Conservation (phyloP, 2,329 filamentous ascomycete species). For the Madurella fahalii region DNA sequence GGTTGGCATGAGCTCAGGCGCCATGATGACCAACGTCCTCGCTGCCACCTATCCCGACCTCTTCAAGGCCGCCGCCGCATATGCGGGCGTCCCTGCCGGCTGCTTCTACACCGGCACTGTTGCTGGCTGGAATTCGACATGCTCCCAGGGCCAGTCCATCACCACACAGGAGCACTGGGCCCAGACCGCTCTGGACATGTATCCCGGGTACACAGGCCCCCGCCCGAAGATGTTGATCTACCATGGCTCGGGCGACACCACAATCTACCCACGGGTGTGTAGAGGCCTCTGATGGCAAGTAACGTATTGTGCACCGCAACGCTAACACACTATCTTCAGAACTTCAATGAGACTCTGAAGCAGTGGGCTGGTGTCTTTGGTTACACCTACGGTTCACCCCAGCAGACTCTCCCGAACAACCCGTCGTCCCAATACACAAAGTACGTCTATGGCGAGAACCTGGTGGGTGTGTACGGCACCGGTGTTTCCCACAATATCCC, state of each 20-base stretch:
- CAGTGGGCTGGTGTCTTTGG: conserved; percentile 46
- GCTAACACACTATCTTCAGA: conserved; percentile 21
- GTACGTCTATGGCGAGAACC: conserved; percentile 34
- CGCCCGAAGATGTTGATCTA: conserved; percentile 37
- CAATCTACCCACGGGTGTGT: conserved; percentile 27
- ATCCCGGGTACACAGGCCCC: conserved; percentile 45
- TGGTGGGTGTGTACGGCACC: conserved; percentile 33
- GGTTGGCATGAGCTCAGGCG: conserved; percentile 45
- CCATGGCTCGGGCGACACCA: conserved; percentile 37
- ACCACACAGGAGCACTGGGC: conserved; percentile 40
- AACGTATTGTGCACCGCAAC: no score
- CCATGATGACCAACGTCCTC: conserved; percentile 54
- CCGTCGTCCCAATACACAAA: conserved; percentile 36
- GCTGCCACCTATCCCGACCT: conserved; percentile 52
- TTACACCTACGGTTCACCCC: conserved; percentile 24
- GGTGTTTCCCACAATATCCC: conserved; percentile 35
- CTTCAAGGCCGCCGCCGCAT: conserved; percentile 48
- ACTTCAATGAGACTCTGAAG: conserved; percentile 41
- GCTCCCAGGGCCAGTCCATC: conserved; percentile 46
- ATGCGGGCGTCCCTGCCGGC: conserved; percentile 52
- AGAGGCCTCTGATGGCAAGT: not conserved
- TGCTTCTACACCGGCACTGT: conserved; percentile 46
- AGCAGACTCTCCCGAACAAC: conserved; percentile 29
- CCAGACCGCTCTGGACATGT: conserved; percentile 42
- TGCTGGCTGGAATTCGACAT: conserved; percentile 51